Percentiles rank a stretch among this genome's conserved stretches.
These are phyloP conservation scores for Botrytis pseudocinerea DNA, from an alignment of 2,329 filamentous ascomycete genomes.

Conservation along the genomic window DNA sequence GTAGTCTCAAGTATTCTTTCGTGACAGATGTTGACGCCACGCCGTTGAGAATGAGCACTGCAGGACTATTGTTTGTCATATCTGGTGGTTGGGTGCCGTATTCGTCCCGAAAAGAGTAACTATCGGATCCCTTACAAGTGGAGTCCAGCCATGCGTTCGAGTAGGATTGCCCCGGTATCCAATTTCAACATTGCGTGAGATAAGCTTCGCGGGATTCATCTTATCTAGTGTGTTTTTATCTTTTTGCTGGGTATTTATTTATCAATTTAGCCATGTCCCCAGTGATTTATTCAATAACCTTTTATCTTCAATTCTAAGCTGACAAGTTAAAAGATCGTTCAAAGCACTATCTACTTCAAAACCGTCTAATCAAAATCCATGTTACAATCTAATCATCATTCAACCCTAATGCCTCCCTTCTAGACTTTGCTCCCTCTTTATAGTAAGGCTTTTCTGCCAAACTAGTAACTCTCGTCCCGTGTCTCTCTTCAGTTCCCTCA, in stretches of 20 bases:
- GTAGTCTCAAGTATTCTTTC: not conserved
- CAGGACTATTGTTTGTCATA: not conserved
- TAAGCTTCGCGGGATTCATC: not conserved
- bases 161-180: not conserved
- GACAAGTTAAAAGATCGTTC: not conserved
- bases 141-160: not conserved
- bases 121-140: not conserved
- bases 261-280: not conserved
- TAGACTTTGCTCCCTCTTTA: slow-evolving; percentile 61
- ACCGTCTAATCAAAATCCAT: not conserved
- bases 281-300: not conserved
- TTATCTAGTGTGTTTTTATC: not conserved
- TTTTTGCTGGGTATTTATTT: not conserved
- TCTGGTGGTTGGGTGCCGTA: not conserved
- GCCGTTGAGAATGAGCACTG: not conserved
- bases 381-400: slow-evolving; percentile 47
- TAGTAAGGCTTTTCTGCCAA: slow-evolving; percentile 73
- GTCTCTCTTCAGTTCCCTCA: slow-evolving; percentile 63
- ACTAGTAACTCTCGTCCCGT: slow-evolving; percentile 70
- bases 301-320: not conserved
- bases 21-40: not conserved
- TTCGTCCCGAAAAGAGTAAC: not conserved
- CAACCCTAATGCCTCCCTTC: slow-evolving; percentile 66
- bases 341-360: not conserved
- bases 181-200: not conserved